Evolutionary conservation across 495 filamentous ascomycete genomes (phyloP), one percentile per base, ranked within the genome.

Genomic region (Peziza echinospora): DNA sequence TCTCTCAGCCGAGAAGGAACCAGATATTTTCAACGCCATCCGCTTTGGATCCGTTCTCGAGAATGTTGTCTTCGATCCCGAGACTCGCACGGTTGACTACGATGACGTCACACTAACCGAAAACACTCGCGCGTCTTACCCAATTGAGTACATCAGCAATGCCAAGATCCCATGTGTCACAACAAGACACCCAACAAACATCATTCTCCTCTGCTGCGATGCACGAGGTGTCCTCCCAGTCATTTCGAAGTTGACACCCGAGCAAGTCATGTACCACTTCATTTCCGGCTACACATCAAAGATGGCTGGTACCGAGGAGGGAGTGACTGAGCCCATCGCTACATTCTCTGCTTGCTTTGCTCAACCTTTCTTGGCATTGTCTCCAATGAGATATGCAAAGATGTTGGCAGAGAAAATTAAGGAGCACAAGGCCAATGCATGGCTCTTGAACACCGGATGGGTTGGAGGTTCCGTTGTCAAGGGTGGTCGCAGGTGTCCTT

Each of bases 221-320:
- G 89, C 91, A 50, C 81, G 91, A 54, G 89, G 91, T 67, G 89
- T 96, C 7, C 78, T 97, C 24, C 89, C 89, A 37, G 91, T 91
- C 34, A 96, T 97, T 68, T 92, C 84, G 55, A 97, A 96, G 73
- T 78, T 97, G 60, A 80, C 79, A 70, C 74, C 78, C 55, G 82
- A 84, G 58, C 89, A 97, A 68, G 93, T 83, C 60, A 96, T 97
- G 86, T 97, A 94, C 76, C 89, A 97, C 75, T 97, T 97, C 74
- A 97, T 97, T 65, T 89, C 81, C 17, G 89, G 89, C 59, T 97
- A 97, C 72, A 97, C 89, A 47, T 96, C 91, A 58, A 97, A 97
- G 78, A 96, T 97, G 91, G 91, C 87, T 51, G 89, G 89, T 59
- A 97, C 89, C 41, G 89, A 97, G 67, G 82, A 94, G 45, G 89